These are phyloP conservation scores for Mucor racemosus DNA, from an alignment of 371 early-diverging fungal genomes.

Conservation along the genomic window DNA sequence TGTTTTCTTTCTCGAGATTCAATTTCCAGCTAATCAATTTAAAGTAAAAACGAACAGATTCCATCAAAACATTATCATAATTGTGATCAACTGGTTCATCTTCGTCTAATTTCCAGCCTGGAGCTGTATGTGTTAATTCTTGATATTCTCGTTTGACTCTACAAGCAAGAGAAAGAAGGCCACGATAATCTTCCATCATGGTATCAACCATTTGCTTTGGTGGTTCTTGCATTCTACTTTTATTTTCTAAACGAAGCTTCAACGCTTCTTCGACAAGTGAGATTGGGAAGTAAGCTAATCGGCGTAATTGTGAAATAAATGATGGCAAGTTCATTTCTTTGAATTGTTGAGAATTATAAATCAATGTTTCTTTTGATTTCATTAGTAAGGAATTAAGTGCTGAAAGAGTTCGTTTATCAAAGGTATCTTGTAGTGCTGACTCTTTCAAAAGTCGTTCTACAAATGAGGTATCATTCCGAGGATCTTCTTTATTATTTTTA, in stretches of 20 bases:
- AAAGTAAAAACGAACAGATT: slow-evolving; percentile 80
- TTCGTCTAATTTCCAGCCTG: slow-evolving; percentile 73
- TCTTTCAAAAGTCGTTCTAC: slow-evolving; percentile 86
- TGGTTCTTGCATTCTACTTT: slow-evolving; percentile 71
- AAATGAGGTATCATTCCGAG: slow-evolving; percentile 67
- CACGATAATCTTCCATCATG: slow-evolving; percentile 81
- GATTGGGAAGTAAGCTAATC: slow-evolving; percentile 79
- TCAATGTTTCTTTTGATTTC: slow-evolving; percentile 72
- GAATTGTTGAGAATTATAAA: slow-evolving; percentile 66
- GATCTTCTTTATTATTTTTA: slow-evolving; percentile 5
- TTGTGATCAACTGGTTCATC: slow-evolving; percentile 59
- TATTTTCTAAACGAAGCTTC: slow-evolving; percentile 77
- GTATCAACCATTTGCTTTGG: slow-evolving; percentile 78
- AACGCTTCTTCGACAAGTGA: slow-evolving; percentile 80
- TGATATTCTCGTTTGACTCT: slow-evolving; percentile 73
- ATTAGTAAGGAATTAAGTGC: slow-evolving; percentile 56
- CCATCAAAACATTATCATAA: slow-evolving; percentile 75
- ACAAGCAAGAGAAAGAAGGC: slow-evolving; percentile 74
- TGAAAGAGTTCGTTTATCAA: slow-evolving; percentile 75
- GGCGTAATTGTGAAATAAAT: slow-evolving; percentile 66
- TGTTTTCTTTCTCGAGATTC: slow-evolving; percentile 57
- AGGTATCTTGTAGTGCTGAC: slow-evolving; percentile 77
- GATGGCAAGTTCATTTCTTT: slow-evolving; percentile 73
- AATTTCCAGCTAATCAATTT: slow-evolving; percentile 76
- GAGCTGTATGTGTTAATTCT: slow-evolving; percentile 63